Conservation (phyloP, 2,329 filamentous ascomycete species). For the Dryadomyces quercivorus region DNA sequence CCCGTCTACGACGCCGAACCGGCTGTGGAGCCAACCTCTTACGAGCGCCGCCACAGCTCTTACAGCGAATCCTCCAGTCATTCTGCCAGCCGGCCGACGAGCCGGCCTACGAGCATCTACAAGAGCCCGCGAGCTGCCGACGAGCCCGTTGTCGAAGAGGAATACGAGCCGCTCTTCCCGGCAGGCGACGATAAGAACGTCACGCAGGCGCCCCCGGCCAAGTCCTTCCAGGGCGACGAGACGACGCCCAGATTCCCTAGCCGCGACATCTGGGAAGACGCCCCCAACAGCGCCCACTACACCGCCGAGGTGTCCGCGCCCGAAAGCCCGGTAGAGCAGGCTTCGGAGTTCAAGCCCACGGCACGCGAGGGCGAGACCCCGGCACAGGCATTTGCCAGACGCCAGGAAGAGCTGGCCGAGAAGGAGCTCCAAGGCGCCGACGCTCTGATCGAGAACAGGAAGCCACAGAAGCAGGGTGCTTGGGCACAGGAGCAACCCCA, state of each 20-base stretch:
- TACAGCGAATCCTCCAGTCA: conserved; percentile 27
- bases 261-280: conserved; percentile 95
- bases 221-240: conserved; percentile 35
- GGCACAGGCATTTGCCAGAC: conserved; percentile 53
- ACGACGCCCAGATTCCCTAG: conserved; percentile 71
- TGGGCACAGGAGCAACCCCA: conserved; percentile 36
- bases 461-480: conserved; percentile 33
- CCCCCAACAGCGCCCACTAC: conserved; percentile 70
- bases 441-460: conserved; percentile 20
- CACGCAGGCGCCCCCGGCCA: conserved; percentile 21
- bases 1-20: conserved; percentile 59
- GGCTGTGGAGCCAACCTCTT: conserved; percentile 62
- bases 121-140: conserved; percentile 38
- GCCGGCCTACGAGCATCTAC: conserved; percentile 46
- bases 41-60: conserved; percentile 46
- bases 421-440: conserved; percentile 17
- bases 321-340: conserved; percentile 32
- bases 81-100: conserved; percentile 26
- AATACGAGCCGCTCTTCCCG: conserved; percentile 90
- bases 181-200: conserved; percentile 52
- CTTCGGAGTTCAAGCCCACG: conserved; percentile 16
- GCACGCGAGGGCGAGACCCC: conserved; percentile 38
- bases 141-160: conserved; percentile 58
- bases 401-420: conserved; percentile 53
- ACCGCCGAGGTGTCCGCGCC: conserved; percentile 77